Evolutionary conservation across 805 yeast genomes (phyloP), one percentile per base, ranked within the genome.

Genomic region (Jamesozyma hellenica): DNA sequence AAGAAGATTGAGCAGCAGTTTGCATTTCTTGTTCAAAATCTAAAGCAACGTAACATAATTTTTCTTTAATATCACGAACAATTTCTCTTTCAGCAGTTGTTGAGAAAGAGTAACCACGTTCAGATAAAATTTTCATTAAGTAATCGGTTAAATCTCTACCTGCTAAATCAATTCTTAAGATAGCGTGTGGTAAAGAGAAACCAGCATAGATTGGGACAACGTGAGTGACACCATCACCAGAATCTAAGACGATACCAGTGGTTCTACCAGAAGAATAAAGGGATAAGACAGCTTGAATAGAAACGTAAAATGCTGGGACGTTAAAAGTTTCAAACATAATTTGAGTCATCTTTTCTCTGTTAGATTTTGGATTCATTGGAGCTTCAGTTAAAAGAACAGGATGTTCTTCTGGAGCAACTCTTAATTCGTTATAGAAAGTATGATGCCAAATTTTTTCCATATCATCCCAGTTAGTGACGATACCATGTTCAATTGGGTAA

Each of bases 401-500:
- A 79, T 92, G 98, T 74, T 92, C 98, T 74, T 92, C 98, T 71
- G 97, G 97, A 46, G 96, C 96, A 68, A 92, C 96, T 76, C 97
- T 86, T 73, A 92, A 82, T 75, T 92, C 98, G 75, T 92, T 92
- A 90, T 88, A 90, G 80, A 92, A 92, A 60, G 97, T 92, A 79
- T 92, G 98, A 72, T 92, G 97, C 98, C 98, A 92, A 78, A 92
- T 92, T 75, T 90, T 90, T 77, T 92, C 98, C 98, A 92, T 92
- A 67, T 92, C 98, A 68, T 90, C 96, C 98, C 98, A 92, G 87
- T 92, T 87, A 72, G 95, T 90, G 53, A 92, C 97, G 59, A 92
- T 87, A 84, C 98, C 98, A 78, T 92, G 98, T 77, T 92, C 97
- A 67, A 90, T 92, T 66, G 98, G 98, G 77, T 92, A 92, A 74